These are phyloP conservation scores for Solanum stenotomum DNA, from an alignment of 257 asterid species.

Conservation along the genomic window DNA sequence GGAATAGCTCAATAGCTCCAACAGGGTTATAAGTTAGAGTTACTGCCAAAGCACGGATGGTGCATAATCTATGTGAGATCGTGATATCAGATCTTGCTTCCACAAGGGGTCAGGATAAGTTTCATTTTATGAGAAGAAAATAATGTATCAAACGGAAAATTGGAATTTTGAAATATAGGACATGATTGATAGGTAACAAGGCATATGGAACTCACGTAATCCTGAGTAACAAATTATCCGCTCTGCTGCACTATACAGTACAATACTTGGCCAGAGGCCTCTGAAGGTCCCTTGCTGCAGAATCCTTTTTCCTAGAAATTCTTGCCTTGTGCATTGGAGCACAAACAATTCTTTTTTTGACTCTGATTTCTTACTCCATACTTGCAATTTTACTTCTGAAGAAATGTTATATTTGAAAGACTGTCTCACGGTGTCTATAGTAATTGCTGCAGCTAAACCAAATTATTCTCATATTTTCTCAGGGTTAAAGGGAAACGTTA, in stretches of 20 bases:
- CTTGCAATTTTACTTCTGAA: background rate
- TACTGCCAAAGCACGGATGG: background rate
- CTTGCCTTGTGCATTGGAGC: background rate
- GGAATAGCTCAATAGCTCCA: background rate
- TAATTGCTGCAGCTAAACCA: background rate
- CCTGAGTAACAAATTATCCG: background rate
- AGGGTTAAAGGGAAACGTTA: conserved; percentile 92
- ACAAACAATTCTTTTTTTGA: background rate
- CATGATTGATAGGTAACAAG: background rate
- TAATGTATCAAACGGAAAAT: background rate
- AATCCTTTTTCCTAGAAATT: background rate
- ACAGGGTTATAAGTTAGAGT: background rate
- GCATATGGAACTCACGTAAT: background rate
- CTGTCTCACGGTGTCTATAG: background rate
- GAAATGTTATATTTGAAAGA: background rate
- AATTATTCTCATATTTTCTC: conserved; percentile 1
- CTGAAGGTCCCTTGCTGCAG: background rate
- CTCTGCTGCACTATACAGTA: background rate
- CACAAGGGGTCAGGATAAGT: background rate
- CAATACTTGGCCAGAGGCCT: background rate
- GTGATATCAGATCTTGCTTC: background rate
- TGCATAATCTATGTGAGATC: background rate
- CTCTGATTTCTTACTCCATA: background rate
- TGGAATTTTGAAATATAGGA: background rate
- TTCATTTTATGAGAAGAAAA: background rate